A percentile compares a stretch with the other conserved stretches of the same genome.
Conservation (phyloP, 352 stramenopile species). For the Halophytophthora batemanensis region DNA sequence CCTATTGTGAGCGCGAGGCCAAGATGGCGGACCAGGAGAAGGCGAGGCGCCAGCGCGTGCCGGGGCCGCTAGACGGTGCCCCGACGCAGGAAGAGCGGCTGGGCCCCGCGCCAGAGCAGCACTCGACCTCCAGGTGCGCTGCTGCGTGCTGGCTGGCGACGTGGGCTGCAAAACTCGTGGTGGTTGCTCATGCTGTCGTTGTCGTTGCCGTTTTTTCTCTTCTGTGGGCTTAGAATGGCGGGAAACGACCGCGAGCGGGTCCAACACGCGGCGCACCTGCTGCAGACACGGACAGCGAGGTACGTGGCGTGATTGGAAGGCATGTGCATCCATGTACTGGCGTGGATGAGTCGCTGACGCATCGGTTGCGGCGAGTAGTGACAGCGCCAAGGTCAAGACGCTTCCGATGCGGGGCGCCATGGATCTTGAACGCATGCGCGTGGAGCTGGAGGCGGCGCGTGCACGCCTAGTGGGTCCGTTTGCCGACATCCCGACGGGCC, state of each 20-base stretch:
- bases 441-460: conserved; percentile 44
- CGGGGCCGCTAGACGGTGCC: conserved; percentile 1
- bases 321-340: background rate
- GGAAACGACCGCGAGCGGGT: conserved; percentile 3
- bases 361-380: background rate
- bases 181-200: background rate
- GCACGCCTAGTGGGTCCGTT: conserved; percentile 23
- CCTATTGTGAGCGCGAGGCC: conserved; percentile 3
- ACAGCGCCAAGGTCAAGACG: background rate
- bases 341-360: background rate
- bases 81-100: conserved; percentile 4
- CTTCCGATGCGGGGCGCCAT: background rate
- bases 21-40: conserved; percentile 13
- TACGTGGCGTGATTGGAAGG: background rate
- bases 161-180: background rate
- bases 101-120: conserved; percentile 4
- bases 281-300: background rate
- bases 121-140: conserved; percentile 14
- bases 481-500: conserved; percentile 41
- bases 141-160: background rate
- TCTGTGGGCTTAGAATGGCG: background rate
- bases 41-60: background rate
- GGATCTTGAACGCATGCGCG: conserved; percentile 33
- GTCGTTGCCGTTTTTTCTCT: background rate
- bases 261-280: background rate